Percentiles rank a stretch among this genome's conserved stretches.
Evolutionary conservation across 1,139 yeast species (phyloP).

Genomic region (Debaryomyces nepalensis): DNA sequence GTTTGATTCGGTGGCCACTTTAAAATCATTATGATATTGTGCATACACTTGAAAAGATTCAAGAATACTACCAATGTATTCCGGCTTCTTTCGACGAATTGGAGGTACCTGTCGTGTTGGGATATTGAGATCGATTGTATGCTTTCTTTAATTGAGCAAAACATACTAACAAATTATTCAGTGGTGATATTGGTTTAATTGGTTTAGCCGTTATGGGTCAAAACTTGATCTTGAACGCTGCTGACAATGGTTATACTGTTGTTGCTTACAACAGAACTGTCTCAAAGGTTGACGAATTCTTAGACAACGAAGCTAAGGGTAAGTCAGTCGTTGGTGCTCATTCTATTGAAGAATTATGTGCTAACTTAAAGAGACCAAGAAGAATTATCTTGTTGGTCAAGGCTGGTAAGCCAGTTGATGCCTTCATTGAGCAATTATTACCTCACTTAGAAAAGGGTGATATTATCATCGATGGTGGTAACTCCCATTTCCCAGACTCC

Average conservation of each 20-base stretch:
- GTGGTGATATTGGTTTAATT: conserved; percentile 98
- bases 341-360: conserved; percentile 85
- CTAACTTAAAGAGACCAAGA: conserved; percentile 95
- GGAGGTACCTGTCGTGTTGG: too few species aligned
- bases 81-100: too few species aligned
- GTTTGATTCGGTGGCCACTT: too few species aligned
- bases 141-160: neutral
- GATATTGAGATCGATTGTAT: neutral
- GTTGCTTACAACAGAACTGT: conserved; percentile 99
- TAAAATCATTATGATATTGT: too few species aligned
- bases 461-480: conserved; percentile 99
- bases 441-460: conserved; percentile 96
- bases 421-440: conserved; percentile 82
- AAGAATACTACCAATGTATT: too few species aligned
- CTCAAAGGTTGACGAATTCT: conserved; percentile 90
- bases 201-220: conserved; percentile 99
- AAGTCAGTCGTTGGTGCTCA: conserved; percentile 94
- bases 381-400: conserved; percentile 91
- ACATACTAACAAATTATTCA: conserved; percentile 37
- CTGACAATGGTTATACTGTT: conserved; percentile 97
- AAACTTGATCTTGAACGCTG: conserved; percentile 95
- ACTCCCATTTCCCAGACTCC: conserved; percentile 98
- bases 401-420: conserved; percentile 96
- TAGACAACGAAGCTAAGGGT: conserved; percentile 95
- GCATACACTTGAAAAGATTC: too few species aligned